Percentiles rank a stretch among this genome's conserved stretches.
These are phyloP conservation scores for Malus sieversii DNA, from an alignment of 306 rosid genomes.

Conservation along the genomic window DNA sequence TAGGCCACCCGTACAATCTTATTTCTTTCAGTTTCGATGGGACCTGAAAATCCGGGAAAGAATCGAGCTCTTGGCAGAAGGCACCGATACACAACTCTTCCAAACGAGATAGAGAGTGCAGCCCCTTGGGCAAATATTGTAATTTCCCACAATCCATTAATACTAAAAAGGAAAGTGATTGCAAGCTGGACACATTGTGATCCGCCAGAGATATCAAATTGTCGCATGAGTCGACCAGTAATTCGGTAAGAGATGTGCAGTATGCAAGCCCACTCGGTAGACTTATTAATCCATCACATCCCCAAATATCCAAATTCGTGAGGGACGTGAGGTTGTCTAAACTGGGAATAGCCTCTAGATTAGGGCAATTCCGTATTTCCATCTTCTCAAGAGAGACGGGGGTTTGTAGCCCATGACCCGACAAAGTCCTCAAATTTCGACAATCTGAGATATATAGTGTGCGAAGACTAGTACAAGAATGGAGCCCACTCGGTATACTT, in stretches of 20 bases:
- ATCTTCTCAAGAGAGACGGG: background rate
- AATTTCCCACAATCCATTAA: background rate
- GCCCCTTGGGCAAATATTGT: background rate
- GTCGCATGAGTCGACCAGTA: background rate
- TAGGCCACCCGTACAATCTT: no score
- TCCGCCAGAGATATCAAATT: background rate
- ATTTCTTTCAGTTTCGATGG: no score
- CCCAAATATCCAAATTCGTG: rapidly evolving
- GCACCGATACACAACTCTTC: rapidly evolving
- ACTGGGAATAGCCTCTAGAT: background rate
- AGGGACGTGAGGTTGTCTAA: background rate
- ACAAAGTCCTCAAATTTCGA: background rate
- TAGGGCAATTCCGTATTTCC: background rate
- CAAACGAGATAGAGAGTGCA: background rate
- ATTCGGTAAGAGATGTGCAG: background rate
- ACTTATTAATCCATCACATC: background rate
- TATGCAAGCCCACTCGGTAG: background rate
- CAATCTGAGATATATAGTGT: rapidly evolving
- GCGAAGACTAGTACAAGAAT: background rate
- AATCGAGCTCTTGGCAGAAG: background rate
- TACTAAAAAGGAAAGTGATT: background rate
- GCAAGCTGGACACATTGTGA: background rate
- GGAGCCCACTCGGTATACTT: background rate
- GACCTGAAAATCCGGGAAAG: no score
- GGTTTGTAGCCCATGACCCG: background rate